Conservation (phyloP, 2,329 filamentous ascomycete species). For the Ascochyta rabiei region DNA sequence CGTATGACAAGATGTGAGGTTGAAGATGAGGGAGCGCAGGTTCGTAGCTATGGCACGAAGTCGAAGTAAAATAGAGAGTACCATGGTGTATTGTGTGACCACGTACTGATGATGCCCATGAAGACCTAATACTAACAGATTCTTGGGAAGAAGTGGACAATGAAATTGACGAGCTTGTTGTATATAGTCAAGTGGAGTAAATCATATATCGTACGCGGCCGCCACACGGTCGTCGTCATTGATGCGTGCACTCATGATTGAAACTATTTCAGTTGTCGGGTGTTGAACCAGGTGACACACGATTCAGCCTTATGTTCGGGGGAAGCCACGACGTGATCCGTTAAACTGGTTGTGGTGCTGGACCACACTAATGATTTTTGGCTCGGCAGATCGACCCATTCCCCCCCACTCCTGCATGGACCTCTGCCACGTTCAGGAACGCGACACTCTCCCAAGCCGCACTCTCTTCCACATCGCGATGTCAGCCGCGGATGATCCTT, state of each 20-base stretch:
- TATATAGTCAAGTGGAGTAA: background rate
- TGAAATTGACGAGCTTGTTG: background rate
- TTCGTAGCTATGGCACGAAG: background rate
- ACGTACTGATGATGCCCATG: background rate
- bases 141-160: background rate
- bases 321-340: background rate
- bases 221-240: background rate
- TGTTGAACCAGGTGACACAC: background rate
- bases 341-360: background rate
- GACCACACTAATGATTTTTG: background rate
- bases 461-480: slow-evolving; percentile 5
- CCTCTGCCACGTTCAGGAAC: slow-evolving; percentile 12
- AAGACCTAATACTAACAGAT: background rate
- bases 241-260: background rate
- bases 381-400: slow-evolving; percentile 11
- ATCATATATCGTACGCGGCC: background rate
- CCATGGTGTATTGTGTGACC: background rate
- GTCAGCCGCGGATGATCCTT: slow-evolving; percentile 3
- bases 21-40: too few relatives aligned
- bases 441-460: slow-evolving; percentile 10
- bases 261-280: too few relatives aligned
- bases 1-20: too few relatives aligned
- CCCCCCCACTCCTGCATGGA: slow-evolving; percentile 8
- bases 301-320: background rate
- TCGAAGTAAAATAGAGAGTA: background rate